A percentile compares a stretch with the other conserved stretches of the same genome.
phyloP scores from a whole-genome alignment of 441 rosid species.

The Erysimum pusillum region DNA sequence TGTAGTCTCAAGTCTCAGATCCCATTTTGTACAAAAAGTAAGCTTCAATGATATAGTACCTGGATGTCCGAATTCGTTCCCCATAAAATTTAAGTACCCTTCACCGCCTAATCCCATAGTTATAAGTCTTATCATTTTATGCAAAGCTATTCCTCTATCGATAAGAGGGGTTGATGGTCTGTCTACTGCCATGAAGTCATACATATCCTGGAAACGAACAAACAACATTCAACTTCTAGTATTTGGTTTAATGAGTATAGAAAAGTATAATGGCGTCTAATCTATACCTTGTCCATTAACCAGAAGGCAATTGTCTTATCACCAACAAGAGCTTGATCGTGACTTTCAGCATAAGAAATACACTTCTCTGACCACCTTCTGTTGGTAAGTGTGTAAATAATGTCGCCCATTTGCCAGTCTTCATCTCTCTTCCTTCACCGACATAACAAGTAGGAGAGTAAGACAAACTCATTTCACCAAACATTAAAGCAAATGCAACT shows the following conservation, averaged over 20 bases:
- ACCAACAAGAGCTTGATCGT: slow-evolving; percentile 99
- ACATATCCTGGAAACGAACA: slow-evolving; percentile 83
- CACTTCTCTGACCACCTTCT: slow-evolving; percentile 98
- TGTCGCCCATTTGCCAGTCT: slow-evolving; percentile 89
- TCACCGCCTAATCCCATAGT: slow-evolving; percentile 99
- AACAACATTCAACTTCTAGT: slow-evolving; percentile 2
- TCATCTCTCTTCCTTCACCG: slow-evolving; percentile 82
- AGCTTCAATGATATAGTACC: slow-evolving; percentile 54
- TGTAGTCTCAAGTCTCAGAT: background rate
- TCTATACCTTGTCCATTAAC: slow-evolving; percentile 95
- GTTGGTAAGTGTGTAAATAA: slow-evolving; percentile 78
- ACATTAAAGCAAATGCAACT: slow-evolving; percentile 15
- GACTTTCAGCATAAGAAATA: slow-evolving; percentile 93
- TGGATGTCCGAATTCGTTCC: slow-evolving; percentile 99
- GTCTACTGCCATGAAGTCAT: slow-evolving; percentile 94
- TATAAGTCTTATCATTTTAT: slow-evolving; percentile 96
- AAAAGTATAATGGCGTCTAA: slow-evolving; percentile 11
- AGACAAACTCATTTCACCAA: slow-evolving; percentile 18
- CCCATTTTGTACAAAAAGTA: slow-evolving; percentile 10
- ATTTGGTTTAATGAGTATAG: background rate
- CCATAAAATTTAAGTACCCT: slow-evolving; percentile 98
- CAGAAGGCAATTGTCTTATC: slow-evolving; percentile 98
- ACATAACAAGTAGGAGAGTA: slow-evolving; percentile 33
- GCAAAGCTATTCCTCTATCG: slow-evolving; percentile 98
- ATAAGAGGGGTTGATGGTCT: slow-evolving; percentile 84